These are phyloP conservation scores for Solanum virginianum DNA, from an alignment of 257 asterid genomes.

Conservation along the genomic window DNA sequence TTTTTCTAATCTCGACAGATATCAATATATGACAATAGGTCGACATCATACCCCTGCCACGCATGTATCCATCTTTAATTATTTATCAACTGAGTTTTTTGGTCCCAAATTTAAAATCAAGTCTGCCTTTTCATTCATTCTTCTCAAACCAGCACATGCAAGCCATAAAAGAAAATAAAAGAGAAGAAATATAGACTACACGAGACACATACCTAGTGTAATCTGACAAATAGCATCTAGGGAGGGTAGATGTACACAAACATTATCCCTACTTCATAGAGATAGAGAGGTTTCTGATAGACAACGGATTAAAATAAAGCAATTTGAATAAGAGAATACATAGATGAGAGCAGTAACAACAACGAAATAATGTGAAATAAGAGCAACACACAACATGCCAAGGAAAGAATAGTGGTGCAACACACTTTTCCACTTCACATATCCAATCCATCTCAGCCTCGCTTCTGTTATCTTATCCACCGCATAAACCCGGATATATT, in stretches of 20 bases:
- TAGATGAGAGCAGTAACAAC: background rate
- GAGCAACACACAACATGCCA: background rate
- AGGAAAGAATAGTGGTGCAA: background rate
- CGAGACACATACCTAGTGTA: background rate
- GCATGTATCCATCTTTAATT: background rate
- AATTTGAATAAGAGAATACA: background rate
- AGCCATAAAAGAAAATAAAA: background rate
- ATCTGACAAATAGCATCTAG: background rate
- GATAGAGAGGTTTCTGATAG: background rate
- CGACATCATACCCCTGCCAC: background rate
- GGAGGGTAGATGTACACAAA: background rate
- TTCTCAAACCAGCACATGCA: background rate
- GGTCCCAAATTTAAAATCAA: background rate
- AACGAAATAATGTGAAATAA: background rate
- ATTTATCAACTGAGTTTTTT: background rate
- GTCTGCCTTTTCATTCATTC: background rate
- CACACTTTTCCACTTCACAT: background rate
- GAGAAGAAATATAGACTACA: background rate
- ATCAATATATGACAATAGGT: background rate
- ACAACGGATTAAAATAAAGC: background rate
- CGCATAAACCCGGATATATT: background rate
- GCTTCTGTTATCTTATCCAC: background rate
- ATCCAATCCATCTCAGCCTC: background rate
- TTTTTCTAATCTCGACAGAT: background rate
- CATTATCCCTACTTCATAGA: background rate